A percentile compares a stretch with the other conserved stretches of the same genome.
Evolutionary conservation across 2,329 filamentous ascomycete species (phyloP).

Genomic region (Neofusicoccum sp.): DNA sequence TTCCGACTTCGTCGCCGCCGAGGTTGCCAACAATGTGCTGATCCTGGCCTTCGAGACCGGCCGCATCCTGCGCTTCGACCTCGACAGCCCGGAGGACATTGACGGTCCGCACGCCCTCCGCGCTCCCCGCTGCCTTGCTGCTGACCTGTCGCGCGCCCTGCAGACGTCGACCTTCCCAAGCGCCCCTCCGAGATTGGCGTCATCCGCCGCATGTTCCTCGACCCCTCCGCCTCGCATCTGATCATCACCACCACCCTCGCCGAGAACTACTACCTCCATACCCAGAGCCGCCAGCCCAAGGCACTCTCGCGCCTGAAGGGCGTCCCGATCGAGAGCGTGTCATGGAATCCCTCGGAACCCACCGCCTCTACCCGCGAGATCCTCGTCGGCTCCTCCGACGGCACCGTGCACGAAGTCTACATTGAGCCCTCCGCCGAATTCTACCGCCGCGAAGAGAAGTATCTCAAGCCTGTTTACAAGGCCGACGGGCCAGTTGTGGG

Average conservation of each 20-base stretch:
- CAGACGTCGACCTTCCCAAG: slow-evolving; percentile 96
- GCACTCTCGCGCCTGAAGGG: slow-evolving; percentile 78
- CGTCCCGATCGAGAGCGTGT: slow-evolving; percentile 82
- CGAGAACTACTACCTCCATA: slow-evolving; percentile 98
- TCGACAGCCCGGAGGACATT: slow-evolving; percentile 91
- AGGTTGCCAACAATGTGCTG: slow-evolving; percentile 96
- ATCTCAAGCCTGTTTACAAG: slow-evolving; percentile 79
- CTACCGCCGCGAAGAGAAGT: slow-evolving; percentile 92
- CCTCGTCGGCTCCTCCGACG: slow-evolving; percentile 84
- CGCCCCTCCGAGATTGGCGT: slow-evolving; percentile 86
- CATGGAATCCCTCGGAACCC: slow-evolving; percentile 91
- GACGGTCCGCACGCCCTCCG: slow-evolving; percentile 51
- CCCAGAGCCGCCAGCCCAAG: slow-evolving; percentile 85
- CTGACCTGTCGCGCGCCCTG: not conserved
- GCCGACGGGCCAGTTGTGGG: slow-evolving; percentile 83
- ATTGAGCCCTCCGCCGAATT: slow-evolving; percentile 94
- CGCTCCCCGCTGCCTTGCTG: not conserved
- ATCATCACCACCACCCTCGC: slow-evolving; percentile 86
- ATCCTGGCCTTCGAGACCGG: slow-evolving; percentile 89
- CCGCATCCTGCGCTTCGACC: slow-evolving; percentile 87
- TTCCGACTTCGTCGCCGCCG: slow-evolving; percentile 91
- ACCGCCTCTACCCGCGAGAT: slow-evolving; percentile 95
- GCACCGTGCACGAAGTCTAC: slow-evolving; percentile 90
- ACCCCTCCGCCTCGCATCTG: slow-evolving; percentile 92
- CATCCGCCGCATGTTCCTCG: slow-evolving; percentile 94